Conservation (phyloP, 768 basidiomycete species). For the Leucogyrophana mollusca region DNA sequence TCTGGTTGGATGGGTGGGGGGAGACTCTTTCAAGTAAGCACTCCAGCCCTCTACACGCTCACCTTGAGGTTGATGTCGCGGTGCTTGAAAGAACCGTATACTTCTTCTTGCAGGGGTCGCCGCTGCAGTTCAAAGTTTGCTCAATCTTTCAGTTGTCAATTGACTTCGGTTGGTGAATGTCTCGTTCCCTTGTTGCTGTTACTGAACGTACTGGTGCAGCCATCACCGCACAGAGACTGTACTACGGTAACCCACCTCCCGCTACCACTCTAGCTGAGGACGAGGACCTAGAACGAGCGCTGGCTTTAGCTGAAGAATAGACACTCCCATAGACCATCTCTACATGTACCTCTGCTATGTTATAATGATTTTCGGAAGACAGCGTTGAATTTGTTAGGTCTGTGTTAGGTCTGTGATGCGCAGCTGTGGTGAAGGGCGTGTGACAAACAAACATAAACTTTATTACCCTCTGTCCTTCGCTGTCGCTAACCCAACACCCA, state of each 20-base stretch:
- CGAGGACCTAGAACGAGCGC: conserved; percentile 70
- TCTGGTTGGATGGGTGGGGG: conserved; percentile 78
- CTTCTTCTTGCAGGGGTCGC: conserved; percentile 72
- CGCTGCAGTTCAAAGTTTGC: conserved; percentile 81
- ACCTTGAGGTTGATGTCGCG: too few species aligned
- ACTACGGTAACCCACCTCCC: conserved; percentile 74
- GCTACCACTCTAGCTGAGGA: conserved; percentile 45
- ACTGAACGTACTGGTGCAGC: conserved; percentile 38
- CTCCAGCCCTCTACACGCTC: conserved; percentile 1
- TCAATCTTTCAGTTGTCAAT: conserved; percentile 82
- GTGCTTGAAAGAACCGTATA: conserved; percentile 58
- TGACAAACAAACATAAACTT: conserved; percentile 33
- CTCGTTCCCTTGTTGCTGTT: conserved; percentile 5
- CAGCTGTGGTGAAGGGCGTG: conserved; percentile 11
- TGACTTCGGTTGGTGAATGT: conserved; percentile 59
- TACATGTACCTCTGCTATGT: conserved; percentile 2
- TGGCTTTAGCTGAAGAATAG: conserved; percentile 64
- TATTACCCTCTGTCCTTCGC: conserved; percentile 13
- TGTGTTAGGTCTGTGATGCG: not conserved
- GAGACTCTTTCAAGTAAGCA: conserved; percentile 80
- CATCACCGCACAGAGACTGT: conserved; percentile 70
- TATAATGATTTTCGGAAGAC: conserved; percentile 2
- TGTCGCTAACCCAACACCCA: conserved; percentile 21
- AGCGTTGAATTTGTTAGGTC: too few species aligned
- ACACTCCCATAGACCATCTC: conserved; percentile 2